Base-by-base conservation (phyloP, 768 basidiomycete genomes). In the Amyloporia xantha region DNA sequence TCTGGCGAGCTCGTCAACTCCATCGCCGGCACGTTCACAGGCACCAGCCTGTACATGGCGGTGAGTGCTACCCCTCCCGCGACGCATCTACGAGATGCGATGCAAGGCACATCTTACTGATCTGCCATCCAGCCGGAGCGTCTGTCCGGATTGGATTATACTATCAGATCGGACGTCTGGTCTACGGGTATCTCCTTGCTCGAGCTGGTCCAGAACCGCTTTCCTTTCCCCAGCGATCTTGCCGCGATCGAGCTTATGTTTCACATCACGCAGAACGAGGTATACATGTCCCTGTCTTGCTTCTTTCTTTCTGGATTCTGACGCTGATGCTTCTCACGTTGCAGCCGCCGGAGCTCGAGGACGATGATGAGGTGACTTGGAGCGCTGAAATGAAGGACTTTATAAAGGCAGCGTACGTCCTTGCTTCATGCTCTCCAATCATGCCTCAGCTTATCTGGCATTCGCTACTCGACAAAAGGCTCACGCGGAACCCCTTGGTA, bases 21-120 rank as follows among this genome's bases (percentile, higher is more conserved):
- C 44, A 67, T 88, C 54, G 96, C 96, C 13, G 90, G 89, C 47
- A 98, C 96, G 1, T 98, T 97, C 62, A 98, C 95, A 1, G 96
- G 96, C 5, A 98, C 95, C 38, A 92, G 92, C 63, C 87, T 90
- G 56, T 99, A 98, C 69, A 98, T 98, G 95, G 94, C 96, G 56
- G 95, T 97, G 60, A 67, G 94, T 81, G 24, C 19, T 20, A 33
- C 9, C 30, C 43, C 36, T 45, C 24, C 30, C 30, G 30, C 30
- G 30, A 33, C 47, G 23, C 30, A 30, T 15, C 43, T 45, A 6
- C 40, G 23, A 26, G 23, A 44, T 28, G 25, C 45, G 12, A 45
- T 39, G 25, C 48, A 19, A 9, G 19, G 35, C 43, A 39, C 9
- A 28, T 35, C 21, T 35, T 44, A 48, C 37, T 51, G 40, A 45